phyloP scores from a whole-genome alignment of 805 yeast genomes.

The Hanseniaspora nectarophila region DNA sequence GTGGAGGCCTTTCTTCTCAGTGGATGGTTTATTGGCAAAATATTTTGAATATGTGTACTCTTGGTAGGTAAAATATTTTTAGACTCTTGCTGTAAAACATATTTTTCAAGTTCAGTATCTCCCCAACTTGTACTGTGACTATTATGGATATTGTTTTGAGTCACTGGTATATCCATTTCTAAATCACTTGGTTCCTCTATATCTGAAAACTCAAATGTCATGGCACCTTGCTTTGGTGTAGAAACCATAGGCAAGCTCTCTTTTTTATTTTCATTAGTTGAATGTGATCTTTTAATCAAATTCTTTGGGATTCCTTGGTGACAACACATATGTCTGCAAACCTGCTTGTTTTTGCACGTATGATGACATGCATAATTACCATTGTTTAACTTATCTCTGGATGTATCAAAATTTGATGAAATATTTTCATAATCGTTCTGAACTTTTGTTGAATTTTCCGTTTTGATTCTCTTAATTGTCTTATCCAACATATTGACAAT shows the following conservation, averaged over 20 bases:
- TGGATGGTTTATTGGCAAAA: too few relatives aligned
- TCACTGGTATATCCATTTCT: not conserved
- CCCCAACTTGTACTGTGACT: not conserved
- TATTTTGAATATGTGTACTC: too few relatives aligned
- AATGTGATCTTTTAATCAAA: conserved; percentile 6
- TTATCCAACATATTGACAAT: not conserved
- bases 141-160: not conserved
- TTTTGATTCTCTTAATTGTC: conserved; percentile 6
- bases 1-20: too few relatives aligned
- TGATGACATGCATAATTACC: conserved; percentile 35
- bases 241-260: not conserved
- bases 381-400: conserved; percentile 20
- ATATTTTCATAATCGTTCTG: not conserved
- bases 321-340: conserved; percentile 40
- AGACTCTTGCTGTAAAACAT: not conserved
- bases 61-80: not conserved
- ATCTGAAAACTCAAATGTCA: not conserved
- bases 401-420: not conserved
- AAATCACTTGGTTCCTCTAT: not conserved
- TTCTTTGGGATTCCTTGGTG: conserved; percentile 31
- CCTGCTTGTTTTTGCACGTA: conserved; percentile 30
- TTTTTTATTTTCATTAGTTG: not conserved
- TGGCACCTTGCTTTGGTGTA: not conserved
- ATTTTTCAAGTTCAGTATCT: not conserved
- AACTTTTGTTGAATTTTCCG: not conserved